Evolutionary conservation across 1,139 yeast genomes (phyloP), one percentile per base, ranked within the genome.

Genomic region (Blastobotrys raffinosifermentans): DNA sequence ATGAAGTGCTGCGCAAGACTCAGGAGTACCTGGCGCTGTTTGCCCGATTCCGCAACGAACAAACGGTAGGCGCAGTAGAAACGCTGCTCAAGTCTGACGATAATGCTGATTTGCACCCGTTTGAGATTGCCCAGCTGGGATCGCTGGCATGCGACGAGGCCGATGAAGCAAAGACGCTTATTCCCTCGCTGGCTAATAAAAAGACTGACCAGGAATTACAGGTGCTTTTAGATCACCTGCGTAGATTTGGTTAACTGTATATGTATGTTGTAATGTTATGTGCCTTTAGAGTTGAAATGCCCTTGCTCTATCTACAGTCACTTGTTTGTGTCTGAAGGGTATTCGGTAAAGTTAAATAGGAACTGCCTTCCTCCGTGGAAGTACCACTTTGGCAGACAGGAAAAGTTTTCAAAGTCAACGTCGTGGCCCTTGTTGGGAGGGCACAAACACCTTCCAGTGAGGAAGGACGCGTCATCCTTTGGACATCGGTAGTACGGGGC

Each of bases 141-240:
- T 85, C 94, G 2, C 69, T 91, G 47, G 86, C 93, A 29, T 89
- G 96, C 63, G 98, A 91, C 57, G 97, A 91, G 50, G 89, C 95
- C 4, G 98, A 91, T 56, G 99, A 91, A 66, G 97, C 97, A 21
- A 85, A 87, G 63, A 85, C 96, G 19, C 70, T 91, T 55, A 81
- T 91, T 45, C 96, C 99, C 32, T 82, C 94, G 61, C 70, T 91
- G 55, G 72, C 76, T 14, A 73, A 70, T 47, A 89, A 89, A 60
- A 87, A 85, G 34, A 74, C 85, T 4, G 95, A 87, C 50, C 84
- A 83, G 34, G 96, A 89, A 55, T 67, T 91, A 44, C 95, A 87
- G 60, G 79, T 85, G 36, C 72, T 89, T 43, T 70, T 91, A 51
- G 93, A 89, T 52, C 30, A 44, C 43, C 47, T 58, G 29, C 50